Base-by-base conservation (phyloP, 2,329 filamentous ascomycete species). In the Mariannaea sp. region DNA sequence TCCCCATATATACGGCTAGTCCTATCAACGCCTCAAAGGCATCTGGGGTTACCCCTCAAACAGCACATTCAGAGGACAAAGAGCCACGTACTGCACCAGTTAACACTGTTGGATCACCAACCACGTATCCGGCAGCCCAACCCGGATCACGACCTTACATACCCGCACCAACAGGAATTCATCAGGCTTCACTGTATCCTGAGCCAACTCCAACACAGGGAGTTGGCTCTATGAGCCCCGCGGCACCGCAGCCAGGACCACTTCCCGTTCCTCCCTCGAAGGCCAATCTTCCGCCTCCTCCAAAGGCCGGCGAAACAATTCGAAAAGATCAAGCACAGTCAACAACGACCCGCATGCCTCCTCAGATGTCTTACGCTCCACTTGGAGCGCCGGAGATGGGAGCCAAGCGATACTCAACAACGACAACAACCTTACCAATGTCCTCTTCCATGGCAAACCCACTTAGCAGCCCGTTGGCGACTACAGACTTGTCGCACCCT, bases 1-100 rank as follows among this genome's bases (percentile, higher is more conserved):
- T 87, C 56, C 80, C 79, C 41, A 77, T 86, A 35, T 83, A 84
- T 69, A 79, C 77, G 29, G 70, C 79, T 49, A 84, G 81, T 67
- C 83, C 84, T 39, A 84, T 86, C 68, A 80, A 75, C 62, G 78
- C 80, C 30, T 72, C 78, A 53, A 85, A 83, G 70, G 74, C 81
- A 42, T 73, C 74, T 13, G 79, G 74, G 26, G 65, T 71, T 35
- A 80, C 79, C 16, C 75, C 80, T 22, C 69, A 80, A 58, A 83
- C 79, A 13, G 68, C 68, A 32, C 55, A 61, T 7, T 55, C 69
- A 47, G 61, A 61, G 12, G 48, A 57, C 2, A 33, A 45, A 17
- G 58, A 55, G n/a, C 43, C 58, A 55, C 56, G 53, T 53, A 51
- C 53, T 61, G 55, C 49, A 46, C 53, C 56, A 46, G 56, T 62